Conservation (phyloP, 2,329 filamentous ascomycete species). For the Aspergillus neotritici region DNA sequence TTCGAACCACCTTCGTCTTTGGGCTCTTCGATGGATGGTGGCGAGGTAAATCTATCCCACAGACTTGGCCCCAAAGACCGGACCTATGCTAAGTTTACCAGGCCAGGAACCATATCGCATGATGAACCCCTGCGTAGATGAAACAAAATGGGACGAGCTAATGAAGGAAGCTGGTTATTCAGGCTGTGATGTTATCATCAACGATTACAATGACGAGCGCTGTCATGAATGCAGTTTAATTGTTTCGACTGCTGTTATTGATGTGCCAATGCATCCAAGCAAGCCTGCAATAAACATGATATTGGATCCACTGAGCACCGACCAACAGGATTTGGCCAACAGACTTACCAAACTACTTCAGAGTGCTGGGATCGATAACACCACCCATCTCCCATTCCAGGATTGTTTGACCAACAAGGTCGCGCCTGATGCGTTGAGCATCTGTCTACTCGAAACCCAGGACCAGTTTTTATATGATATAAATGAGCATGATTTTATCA, state of each 20-base stretch:
- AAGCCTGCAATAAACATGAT: neutral
- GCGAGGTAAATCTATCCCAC: neutral
- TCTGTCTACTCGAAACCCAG: conserved; percentile 5
- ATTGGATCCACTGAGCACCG: neutral
- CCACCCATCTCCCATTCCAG: neutral
- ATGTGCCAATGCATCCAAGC: neutral
- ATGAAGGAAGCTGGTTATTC: conserved; percentile 12
- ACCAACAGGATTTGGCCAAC: neutral
- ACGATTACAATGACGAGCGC: conserved; percentile 9
- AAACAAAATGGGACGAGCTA: neutral
- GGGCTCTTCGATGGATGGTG: conserved; percentile 9
- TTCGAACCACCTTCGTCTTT: conserved; percentile 4
- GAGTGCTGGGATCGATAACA: neutral
- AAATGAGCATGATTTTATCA: neutral
- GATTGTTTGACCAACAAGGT: neutral
- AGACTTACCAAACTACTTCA: neutral
- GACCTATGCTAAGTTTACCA: neutral
- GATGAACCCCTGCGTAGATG: neutral
- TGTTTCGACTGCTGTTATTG: conserved; percentile 7
- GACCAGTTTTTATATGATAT: conserved; percentile 4
- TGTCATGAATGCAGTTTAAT: conserved; percentile 10
- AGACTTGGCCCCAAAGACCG: neutral
- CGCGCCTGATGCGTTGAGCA: neutral
- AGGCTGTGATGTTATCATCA: conserved; percentile 13
- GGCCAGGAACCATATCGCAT: too few relatives aligned